Base-by-base conservation (phyloP, 2,329 filamentous ascomycete genomes). In the Beauveria sp. region DNA sequence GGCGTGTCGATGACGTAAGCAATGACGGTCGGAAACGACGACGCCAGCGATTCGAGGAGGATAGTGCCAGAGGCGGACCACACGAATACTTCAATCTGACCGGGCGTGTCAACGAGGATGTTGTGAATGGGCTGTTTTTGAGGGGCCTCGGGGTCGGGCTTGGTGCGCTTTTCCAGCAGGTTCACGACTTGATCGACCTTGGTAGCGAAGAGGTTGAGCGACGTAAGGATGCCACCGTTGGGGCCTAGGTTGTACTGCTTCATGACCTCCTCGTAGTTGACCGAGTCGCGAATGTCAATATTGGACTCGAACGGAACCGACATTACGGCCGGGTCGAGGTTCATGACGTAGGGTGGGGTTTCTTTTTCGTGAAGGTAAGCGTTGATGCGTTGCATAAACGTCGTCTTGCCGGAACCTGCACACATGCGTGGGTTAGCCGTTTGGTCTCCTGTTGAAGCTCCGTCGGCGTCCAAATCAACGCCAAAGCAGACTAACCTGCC, bases 251-350 rank as follows among this genome's bases (percentile, higher is more conserved):
- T 97, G 76, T 97, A 98, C 77, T 98, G 93, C 77, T 93, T 96
- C 96, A 99, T 99, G 66, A 99, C 95, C 76, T 99, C 93, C 74
- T 96, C 95, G 81, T 99, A 99, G 83, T 99, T 97, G 74, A 99
- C 93, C 28, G 90, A 95, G 77, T 99, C 95, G 70, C 96, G 91
- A 69, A 99, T 99, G 76, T 99, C 95, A 77, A 99, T 98, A 76
- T 99, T 99, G 74, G 89, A 87, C 68, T 96, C 93, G 72, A 97
- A 99, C 3, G 96, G 95, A 7, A 97, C 90, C 67, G 88, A 91
- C 70, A 93, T 84, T 9, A 99, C 95, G 46, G 96, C 95, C 1
- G 95, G 95, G 72, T 99, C 95, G 65, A 99, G 88, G 75, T 99
- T 99, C 72, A 99, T 87, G 63, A 98, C 92, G 74, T 99, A 99